Percentiles rank a stretch among this genome's conserved stretches.
phyloP scores from a whole-genome alignment of 345 rosid genomes.

The Salix viminalis region DNA sequence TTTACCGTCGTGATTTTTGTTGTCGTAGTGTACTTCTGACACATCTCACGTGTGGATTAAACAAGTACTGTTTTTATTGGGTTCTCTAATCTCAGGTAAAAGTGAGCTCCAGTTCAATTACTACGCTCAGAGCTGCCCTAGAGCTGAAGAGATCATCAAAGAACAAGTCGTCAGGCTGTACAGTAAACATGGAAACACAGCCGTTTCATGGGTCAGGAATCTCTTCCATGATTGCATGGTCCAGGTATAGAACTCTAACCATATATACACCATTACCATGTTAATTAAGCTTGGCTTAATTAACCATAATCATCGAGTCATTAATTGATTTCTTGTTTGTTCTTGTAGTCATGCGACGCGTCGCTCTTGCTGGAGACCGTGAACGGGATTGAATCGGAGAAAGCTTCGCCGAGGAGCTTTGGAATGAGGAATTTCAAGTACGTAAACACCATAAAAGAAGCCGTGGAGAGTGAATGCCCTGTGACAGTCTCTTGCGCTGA shows the following conservation, averaged over 20 bases:
- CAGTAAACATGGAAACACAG: conserved; percentile 76
- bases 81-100: conserved; percentile 26
- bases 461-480: conserved; percentile 73
- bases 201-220: conserved; percentile 86
- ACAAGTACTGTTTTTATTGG: too few relatives aligned
- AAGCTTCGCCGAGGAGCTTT: conserved; percentile 54
- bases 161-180: conserved; percentile 59
- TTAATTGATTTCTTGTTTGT: background rate
- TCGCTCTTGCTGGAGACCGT: conserved; percentile 59
- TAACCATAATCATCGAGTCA: background rate
- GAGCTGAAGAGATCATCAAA: conserved; percentile 76
- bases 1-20: background rate
- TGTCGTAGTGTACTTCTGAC: background rate
- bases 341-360: conserved; percentile 68
- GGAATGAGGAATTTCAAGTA: conserved; percentile 93
- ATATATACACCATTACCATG: background rate
- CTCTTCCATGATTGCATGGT: conserved; percentile 85
- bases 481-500: conserved; percentile 81
- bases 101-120: conserved; percentile 58
- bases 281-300: background rate
- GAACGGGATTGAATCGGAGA: conserved; percentile 54
- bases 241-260: conserved; percentile 26
- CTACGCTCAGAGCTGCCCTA: conserved; percentile 63
- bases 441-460: conserved; percentile 60
- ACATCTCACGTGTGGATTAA: background rate